Evolutionary conservation across 2,329 filamentous ascomycete genomes (phyloP).

Genomic region (Pezicula rhizophila): DNA sequence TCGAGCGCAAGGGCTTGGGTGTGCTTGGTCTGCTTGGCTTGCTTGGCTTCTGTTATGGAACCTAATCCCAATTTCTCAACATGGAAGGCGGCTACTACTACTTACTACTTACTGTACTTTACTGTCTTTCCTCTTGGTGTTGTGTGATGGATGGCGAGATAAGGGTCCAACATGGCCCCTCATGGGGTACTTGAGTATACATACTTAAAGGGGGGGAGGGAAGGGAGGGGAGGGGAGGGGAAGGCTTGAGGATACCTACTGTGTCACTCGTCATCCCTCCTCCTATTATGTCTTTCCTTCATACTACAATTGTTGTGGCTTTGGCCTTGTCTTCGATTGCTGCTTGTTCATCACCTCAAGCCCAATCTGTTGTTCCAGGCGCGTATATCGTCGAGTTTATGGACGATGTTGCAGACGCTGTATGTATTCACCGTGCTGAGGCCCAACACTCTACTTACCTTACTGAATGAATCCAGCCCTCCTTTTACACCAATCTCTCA

Average conservation of each 20-base stretch:
- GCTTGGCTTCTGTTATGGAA: not conserved
- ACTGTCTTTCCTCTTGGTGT: too few relatives aligned
- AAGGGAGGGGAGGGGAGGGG: too few relatives aligned
- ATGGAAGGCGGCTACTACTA: too few relatives aligned
- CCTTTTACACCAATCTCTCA: not conserved
- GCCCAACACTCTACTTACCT: too few relatives aligned
- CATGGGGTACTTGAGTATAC: not conserved
- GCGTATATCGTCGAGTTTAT: slow-evolving; percentile 1
- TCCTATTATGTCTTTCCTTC: not conserved
- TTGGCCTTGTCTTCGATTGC: not conserved
- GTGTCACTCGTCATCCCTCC: not conserved
- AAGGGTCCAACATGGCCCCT: not conserved
- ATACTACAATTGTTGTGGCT: not conserved
- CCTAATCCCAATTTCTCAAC: not conserved
- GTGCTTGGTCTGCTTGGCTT: too few relatives aligned
- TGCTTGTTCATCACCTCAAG: not conserved
- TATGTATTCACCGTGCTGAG: not conserved
- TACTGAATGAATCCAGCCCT: not conserved
- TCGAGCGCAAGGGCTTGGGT: too few relatives aligned
- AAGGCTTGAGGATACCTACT: too few relatives aligned
- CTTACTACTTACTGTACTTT: too few relatives aligned
- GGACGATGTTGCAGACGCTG: not conserved
- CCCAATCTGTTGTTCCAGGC: not conserved
- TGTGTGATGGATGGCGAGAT: not conserved
- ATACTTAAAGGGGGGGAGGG: too few relatives aligned